phyloP scores from a whole-genome alignment of 2,329 filamentous ascomycete species.

The Incumbomyces delicatus region DNA sequence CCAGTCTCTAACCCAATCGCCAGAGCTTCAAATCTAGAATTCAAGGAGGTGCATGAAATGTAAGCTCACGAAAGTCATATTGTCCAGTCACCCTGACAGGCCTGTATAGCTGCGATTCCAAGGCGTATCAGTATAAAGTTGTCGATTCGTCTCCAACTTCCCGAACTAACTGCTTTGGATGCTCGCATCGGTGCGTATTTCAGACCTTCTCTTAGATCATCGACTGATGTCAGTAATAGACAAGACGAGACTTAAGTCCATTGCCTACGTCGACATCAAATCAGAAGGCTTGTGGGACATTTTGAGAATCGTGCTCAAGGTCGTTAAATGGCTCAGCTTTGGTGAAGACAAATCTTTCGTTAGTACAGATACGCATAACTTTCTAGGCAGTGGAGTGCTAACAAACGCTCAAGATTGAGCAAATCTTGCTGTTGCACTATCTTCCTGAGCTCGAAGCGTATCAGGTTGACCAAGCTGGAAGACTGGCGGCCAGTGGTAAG shows the following conservation, averaged over 20 bases:
- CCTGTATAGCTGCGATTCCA: background rate
- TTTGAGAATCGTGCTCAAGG: slow-evolving; percentile 23
- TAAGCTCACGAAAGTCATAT: background rate
- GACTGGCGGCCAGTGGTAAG: background rate
- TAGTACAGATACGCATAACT: too few relatives aligned
- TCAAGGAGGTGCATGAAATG: slow-evolving; percentile 2
- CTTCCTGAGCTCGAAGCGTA: slow-evolving; percentile 18
- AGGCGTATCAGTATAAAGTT: background rate
- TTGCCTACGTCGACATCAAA: slow-evolving; percentile 25
- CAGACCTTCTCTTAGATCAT: slow-evolving; percentile 6
- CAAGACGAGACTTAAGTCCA: slow-evolving; percentile 18
- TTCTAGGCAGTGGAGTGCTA: too few relatives aligned
- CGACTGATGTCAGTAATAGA: slow-evolving; percentile 20
- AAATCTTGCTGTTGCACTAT: slow-evolving; percentile 21
- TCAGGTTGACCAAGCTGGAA: slow-evolving; percentile 1
- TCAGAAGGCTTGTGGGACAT: slow-evolving; percentile 25
- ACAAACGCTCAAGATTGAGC: slow-evolving; percentile 11
- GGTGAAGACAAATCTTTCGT: slow-evolving; percentile 25
- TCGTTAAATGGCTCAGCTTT: slow-evolving; percentile 25
- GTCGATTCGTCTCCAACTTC: background rate
- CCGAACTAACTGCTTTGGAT: slow-evolving; percentile 17
- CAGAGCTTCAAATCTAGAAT: slow-evolving; percentile 3
- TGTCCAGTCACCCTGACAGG: background rate
- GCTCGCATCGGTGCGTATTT: slow-evolving; percentile 17
- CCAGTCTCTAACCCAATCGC: slow-evolving; percentile 3